Evolutionary conservation across 2,329 filamentous ascomycete species (phyloP).

Genomic region (Didymella pinodella): DNA sequence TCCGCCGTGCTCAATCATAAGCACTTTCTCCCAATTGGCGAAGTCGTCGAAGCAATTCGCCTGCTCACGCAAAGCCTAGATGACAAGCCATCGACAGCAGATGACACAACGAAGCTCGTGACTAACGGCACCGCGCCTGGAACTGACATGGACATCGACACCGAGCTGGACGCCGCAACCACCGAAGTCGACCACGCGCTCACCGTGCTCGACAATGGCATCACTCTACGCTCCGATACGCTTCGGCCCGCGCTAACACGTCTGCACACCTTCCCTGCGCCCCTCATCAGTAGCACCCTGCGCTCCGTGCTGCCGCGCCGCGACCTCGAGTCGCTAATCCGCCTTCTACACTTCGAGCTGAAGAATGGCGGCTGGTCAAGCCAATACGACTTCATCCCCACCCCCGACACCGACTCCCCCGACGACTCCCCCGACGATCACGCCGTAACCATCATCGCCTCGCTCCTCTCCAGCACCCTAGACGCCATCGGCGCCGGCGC

Average conservation of each 20-base stretch:
- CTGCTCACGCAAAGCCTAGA: conserved; percentile 75
- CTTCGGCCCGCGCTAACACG: conserved; percentile 74
- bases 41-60: conserved; percentile 72
- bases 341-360: conserved; percentile 75
- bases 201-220: conserved; percentile 70
- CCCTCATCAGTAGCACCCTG: conserved; percentile 68
- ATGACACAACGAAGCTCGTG: conserved; percentile 51
- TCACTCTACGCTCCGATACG: conserved; percentile 68
- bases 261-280: conserved; percentile 70
- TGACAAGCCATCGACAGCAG: conserved; percentile 40
- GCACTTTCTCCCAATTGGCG: conserved; percentile 70
- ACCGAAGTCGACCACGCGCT: conserved; percentile 73
- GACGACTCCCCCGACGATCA: conserved; percentile 68
- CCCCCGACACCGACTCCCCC: conserved; percentile 52
- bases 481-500: conserved; percentile 78
- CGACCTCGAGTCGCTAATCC: conserved; percentile 75
- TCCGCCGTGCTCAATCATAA: conserved; percentile 68
- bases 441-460: conserved; percentile 74
- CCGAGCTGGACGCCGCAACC: conserved; percentile 50
- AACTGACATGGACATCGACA: conserved; percentile 45
- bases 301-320: conserved; percentile 69
- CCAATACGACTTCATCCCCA: conserved; percentile 69
- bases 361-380: conserved; percentile 79
- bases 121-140: conserved; percentile 42
- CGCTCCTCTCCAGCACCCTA: conserved; percentile 74